Percentiles rank a stretch among this genome's conserved stretches.
phyloP scores from a whole-genome alignment of 2,329 filamentous ascomycete genomes.

The Neopestalotiopsis sp. region DNA sequence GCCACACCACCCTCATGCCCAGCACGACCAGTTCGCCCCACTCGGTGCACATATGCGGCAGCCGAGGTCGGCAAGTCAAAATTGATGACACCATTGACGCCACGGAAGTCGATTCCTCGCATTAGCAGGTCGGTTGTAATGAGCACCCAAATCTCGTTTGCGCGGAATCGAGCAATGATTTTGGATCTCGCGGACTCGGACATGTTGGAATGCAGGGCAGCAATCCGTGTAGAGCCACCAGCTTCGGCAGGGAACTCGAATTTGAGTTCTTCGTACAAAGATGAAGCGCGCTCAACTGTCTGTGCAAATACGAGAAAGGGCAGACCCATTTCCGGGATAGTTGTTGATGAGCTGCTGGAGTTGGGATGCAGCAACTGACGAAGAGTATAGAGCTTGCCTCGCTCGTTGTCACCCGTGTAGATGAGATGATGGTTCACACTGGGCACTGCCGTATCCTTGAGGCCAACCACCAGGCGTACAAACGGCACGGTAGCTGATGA shows the following conservation, averaged over 20 bases:
- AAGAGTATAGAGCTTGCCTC: constrained; percentile 89
- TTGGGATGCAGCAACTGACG: constrained; percentile 86
- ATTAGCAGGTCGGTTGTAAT: constrained; percentile 95
- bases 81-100: constrained; percentile 95
- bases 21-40: constrained; percentile 87
- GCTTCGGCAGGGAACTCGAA: constrained; percentile 94
- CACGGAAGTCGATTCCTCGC: constrained; percentile 91
- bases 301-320: constrained; percentile 97
- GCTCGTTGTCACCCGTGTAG: constrained; percentile 84
- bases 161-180: constrained; percentile 89
- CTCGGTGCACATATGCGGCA: constrained; percentile 90
- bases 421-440: constrained; percentile 88
- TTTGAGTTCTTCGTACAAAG: constrained; percentile 85
- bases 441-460: constrained; percentile 94
- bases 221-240: constrained; percentile 82
- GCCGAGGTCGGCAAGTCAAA: constrained; percentile 95
- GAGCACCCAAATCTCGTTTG: constrained; percentile 92
- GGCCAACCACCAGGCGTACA: constrained; percentile 87
- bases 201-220: constrained; percentile 87
- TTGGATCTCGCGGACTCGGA: constrained; percentile 74
- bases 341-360: constrained; percentile 47
- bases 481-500: constrained; percentile 57
- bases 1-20: constrained; percentile 87
- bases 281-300: constrained; percentile 87
- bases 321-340: constrained; percentile 71